phyloP scores from a whole-genome alignment of 495 filamentous ascomycete genomes.

The Pyronema domesticum region DNA sequence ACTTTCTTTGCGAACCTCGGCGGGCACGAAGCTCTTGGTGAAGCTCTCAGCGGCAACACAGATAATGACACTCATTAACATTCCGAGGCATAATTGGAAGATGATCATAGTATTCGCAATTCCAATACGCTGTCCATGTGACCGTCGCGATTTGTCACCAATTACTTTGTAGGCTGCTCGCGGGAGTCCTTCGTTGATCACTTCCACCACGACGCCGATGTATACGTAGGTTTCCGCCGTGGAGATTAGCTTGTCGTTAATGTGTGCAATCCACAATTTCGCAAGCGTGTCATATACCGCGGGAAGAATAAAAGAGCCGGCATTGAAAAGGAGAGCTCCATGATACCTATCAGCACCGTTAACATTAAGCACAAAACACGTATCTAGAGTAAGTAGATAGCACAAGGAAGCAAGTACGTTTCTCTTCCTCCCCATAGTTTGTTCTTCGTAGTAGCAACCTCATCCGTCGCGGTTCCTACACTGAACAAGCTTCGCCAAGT shows the following conservation, averaged over 20 bases:
- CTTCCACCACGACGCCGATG: slow-evolving; percentile 46
- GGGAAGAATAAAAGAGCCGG: slow-evolving; percentile 45
- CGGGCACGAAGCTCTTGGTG: slow-evolving; percentile 45
- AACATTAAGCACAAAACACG: too few relatives aligned
- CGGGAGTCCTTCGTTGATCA: slow-evolving; percentile 58
- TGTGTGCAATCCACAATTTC: slow-evolving; percentile 59
- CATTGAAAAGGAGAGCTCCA: slow-evolving; percentile 45
- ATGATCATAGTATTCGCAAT: slow-evolving; percentile 48
- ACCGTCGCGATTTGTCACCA: slow-evolving; percentile 43
- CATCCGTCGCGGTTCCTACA: too few relatives aligned
- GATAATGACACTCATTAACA: slow-evolving; percentile 46
- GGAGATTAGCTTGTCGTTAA: slow-evolving; percentile 46
- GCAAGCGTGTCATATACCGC: slow-evolving; percentile 51
- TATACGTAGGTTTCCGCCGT: slow-evolving; percentile 50
- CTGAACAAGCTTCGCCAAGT: too few relatives aligned
- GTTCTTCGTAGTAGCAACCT: background rate
- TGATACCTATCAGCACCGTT: slow-evolving; percentile 26
- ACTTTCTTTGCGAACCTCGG: slow-evolving; percentile 35
- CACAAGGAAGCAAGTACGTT: background rate
- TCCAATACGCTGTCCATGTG: slow-evolving; percentile 33
- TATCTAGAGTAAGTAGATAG: too few relatives aligned
- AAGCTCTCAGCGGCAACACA: slow-evolving; percentile 35
- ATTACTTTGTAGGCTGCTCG: slow-evolving; percentile 52
- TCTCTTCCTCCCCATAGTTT: background rate
- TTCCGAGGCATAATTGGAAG: slow-evolving; percentile 38